Evolutionary conservation across 495 filamentous ascomycete species (phyloP).

Genomic region (Trichocladium uniseriatum): DNA sequence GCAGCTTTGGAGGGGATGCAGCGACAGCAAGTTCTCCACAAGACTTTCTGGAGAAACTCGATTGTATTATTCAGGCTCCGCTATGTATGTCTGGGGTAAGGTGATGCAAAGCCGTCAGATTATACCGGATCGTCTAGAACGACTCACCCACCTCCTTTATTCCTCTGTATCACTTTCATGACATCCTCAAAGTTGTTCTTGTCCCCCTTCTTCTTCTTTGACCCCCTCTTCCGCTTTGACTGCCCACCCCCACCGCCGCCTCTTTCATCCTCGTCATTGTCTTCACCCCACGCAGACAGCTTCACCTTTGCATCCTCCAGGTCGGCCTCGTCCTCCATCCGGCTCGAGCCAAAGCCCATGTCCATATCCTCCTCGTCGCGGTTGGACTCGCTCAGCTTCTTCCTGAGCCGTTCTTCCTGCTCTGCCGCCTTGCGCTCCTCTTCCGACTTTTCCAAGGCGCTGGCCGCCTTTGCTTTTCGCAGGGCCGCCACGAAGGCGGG

Average conservation of each 20-base stretch:
- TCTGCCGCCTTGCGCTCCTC: constrained; percentile 40
- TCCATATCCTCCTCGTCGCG: constrained; percentile 90
- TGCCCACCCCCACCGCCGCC: constrained; percentile 42
- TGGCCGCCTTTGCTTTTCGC: constrained; percentile 70
- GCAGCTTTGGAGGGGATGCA: too few species aligned
- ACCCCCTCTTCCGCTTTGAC: constrained; percentile 65
- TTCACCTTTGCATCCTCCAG: constrained; percentile 49
- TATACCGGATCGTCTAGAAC: too few species aligned
- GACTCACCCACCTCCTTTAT: constrained; percentile 25
- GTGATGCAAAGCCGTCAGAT: too few species aligned
- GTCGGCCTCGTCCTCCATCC: constrained; percentile 74
- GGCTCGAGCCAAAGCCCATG: constrained; percentile 80
- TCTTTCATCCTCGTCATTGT: constrained; percentile 39
- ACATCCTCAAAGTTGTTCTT: constrained; percentile 73
- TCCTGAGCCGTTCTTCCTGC: constrained; percentile 54
- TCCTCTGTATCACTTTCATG: constrained; percentile 65
- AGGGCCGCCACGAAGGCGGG: constrained; percentile 75
- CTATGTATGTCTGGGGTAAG: too few species aligned
- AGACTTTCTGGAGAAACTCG: constrained; percentile 12
- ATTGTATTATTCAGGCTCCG: neutral
- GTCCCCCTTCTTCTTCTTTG: constrained; percentile 83
- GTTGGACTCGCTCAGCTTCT: constrained; percentile 65
- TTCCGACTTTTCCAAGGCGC: constrained; percentile 38
- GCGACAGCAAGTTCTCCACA: too few species aligned
- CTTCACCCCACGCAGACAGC: constrained; percentile 51